Evolutionary conservation across 768 basidiomycete species (phyloP), one percentile per base, ranked within the genome.

Genomic region (Vararia minispora): DNA sequence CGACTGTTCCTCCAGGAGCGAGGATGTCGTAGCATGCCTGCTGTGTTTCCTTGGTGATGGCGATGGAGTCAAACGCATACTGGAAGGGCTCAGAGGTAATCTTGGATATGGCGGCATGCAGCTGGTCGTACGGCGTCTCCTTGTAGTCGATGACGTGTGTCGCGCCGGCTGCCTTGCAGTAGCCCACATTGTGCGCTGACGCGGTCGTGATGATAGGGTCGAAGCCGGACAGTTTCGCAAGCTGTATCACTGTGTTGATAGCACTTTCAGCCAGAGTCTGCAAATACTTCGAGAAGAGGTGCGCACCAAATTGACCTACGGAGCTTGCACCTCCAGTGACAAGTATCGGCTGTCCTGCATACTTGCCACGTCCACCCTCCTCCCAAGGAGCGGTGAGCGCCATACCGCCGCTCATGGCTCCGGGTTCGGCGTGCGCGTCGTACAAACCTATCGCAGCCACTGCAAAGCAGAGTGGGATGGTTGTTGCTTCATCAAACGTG

Each of bases 401-500:
- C 2, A 62, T 52, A 28, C 69, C 69, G 11, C 39, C 39, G 23
- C 23, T 16, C 9, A 10, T 26, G 25, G 13, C 21, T 22, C n/a
- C n/a, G n/a, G n/a, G n/a, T 42, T 62, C 53, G 0, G 60, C 56
- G 12, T 29, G 52, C 35, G 40, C 48, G 22, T 52, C 59, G 51
- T 70, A 76, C 14, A 77, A 44, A 2, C 69, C 74, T n/a, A 65
- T 55, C 24, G 65, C 66, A 12, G 71, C 69, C 14, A 68, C 66
- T 6, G 63, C 60, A 14, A 74, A 44, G 2, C 59, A 71, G 2
- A 69, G 53, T 6, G 74, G 70, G 14, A 76, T 50, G 2, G 72
- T 65, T 0, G 68, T 46, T 2, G 65, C 72, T 40, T 69, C 57
- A 11, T 71, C 73, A 42, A 68, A 71, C 1, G 66, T 60, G 32